Percentiles rank a stretch among this genome's conserved stretches.
phyloP scores from a whole-genome alignment of 139 green algal genomes.

The Asterochloris erici region DNA sequence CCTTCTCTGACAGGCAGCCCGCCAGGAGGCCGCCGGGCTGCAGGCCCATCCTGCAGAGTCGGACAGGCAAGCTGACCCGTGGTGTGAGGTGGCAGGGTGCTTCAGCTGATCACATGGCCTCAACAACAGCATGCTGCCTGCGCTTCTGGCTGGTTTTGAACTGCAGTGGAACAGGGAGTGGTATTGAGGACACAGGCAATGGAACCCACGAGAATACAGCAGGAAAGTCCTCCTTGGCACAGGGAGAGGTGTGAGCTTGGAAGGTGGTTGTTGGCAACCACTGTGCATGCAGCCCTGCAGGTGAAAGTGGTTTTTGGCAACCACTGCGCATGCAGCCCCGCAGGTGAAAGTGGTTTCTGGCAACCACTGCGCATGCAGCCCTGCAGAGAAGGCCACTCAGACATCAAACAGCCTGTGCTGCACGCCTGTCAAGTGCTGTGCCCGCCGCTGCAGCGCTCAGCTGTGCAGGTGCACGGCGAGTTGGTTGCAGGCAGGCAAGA shows the following conservation, averaged over 20 bases:
- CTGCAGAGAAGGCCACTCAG: too few relatives aligned
- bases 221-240: too few relatives aligned
- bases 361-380: too few relatives aligned
- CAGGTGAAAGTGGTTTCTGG: too few relatives aligned
- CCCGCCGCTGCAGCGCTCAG: neutral
- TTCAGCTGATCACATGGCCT: neutral
- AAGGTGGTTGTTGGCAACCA: too few relatives aligned
- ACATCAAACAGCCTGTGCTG: too few relatives aligned
- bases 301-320: too few relatives aligned
- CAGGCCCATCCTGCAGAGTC: slow-evolving; percentile 16
- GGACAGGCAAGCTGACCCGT: neutral
- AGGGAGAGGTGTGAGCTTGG: too few relatives aligned
- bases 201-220: too few relatives aligned
- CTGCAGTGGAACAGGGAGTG: neutral
- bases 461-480: neutral
- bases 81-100: neutral
- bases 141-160: neutral
- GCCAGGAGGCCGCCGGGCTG: slow-evolving; percentile 9
- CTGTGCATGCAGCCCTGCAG: too few relatives aligned
- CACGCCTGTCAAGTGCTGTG: neutral
- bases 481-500: neutral
- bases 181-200: neutral
- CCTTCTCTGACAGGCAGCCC: slow-evolving; percentile 69
- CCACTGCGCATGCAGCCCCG: too few relatives aligned
- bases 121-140: neutral